phyloP scores from a whole-genome alignment of 148 eudicot species.

The Fagopyrum homotropicum region DNA sequence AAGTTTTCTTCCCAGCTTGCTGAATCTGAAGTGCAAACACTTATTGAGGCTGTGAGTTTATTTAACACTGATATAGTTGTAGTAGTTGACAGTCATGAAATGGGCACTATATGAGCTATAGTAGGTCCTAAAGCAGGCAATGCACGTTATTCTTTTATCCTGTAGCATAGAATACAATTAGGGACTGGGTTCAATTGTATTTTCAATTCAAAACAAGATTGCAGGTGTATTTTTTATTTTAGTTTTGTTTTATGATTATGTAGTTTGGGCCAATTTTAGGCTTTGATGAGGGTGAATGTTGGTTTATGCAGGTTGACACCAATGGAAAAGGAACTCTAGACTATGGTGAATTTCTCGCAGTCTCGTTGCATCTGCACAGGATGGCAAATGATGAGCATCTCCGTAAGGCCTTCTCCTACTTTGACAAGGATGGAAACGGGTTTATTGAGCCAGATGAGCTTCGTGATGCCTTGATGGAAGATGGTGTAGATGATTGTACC shows the following conservation, averaged over 20 bases:
- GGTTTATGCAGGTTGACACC: constrained; percentile 55
- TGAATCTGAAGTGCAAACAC: constrained; percentile 81
- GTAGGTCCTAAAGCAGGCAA: neutral
- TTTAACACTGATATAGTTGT: neutral
- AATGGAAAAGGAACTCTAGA: constrained; percentile 80
- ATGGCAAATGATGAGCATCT: constrained; percentile 94
- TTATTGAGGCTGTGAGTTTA: constrained; percentile 87
- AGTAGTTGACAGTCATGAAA: neutral
- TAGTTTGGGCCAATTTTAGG: neutral
- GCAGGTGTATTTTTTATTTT: neutral
- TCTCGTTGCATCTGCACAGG: constrained; percentile 71
- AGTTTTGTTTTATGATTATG: neutral
- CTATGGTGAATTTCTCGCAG: constrained; percentile 82
- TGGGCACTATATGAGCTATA: neutral
- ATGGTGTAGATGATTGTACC: constrained; percentile 57
- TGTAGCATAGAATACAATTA: neutral
- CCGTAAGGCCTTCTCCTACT: constrained; percentile 83
- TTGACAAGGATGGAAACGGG: constrained; percentile 80
- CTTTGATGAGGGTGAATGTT: neutral
- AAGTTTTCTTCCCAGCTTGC: constrained; percentile 66
- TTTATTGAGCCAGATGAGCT: constrained; percentile 85
- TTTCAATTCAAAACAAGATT: neutral
- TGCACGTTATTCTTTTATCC: neutral
- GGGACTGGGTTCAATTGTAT: constrained; percentile 2
- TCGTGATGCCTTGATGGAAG: constrained; percentile 78